A percentile compares a stretch with the other conserved stretches of the same genome.
These are phyloP conservation scores for Staphylotrichum longicolle DNA, from an alignment of 495 filamentous ascomycete species.

Conservation along the genomic window DNA sequence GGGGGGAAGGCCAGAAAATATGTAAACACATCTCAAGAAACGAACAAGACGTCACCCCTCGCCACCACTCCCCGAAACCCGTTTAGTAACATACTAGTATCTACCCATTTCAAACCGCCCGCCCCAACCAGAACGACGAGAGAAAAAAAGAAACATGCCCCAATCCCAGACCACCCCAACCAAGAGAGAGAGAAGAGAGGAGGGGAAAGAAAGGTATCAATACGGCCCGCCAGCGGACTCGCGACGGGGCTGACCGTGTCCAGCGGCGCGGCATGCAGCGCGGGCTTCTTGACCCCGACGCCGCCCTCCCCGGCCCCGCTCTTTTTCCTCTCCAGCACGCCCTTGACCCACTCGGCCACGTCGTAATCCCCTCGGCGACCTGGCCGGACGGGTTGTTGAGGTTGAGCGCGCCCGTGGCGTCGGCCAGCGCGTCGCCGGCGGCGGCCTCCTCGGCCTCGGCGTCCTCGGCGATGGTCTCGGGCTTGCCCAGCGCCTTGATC, in stretches of 20 bases:
- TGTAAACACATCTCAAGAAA: too few species aligned
- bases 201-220: background rate
- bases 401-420: constrained; percentile 43
- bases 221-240: constrained; percentile 32
- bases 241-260: constrained; percentile 55
- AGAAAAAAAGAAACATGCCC: too few species aligned
- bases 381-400: constrained; percentile 39
- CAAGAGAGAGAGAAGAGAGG: background rate
- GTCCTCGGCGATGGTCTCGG: constrained; percentile 75
- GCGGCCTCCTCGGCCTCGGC: constrained; percentile 60
- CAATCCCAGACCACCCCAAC: too few species aligned
- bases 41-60: too few species aligned
- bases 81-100: too few species aligned
- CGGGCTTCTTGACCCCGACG: constrained; percentile 52
- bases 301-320: constrained; percentile 37
- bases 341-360: constrained; percentile 81
- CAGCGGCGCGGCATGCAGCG: constrained; percentile 74
- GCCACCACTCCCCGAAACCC: too few species aligned
- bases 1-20: too few species aligned
- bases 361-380: constrained; percentile 60
- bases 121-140: too few species aligned
- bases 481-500: constrained; percentile 76
- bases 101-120: too few species aligned
- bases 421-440: constrained; percentile 47
- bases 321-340: constrained; percentile 61